These are phyloP conservation scores for Geoglossum cookeanum DNA, from an alignment of 2,329 filamentous ascomycete species.

Conservation along the genomic window DNA sequence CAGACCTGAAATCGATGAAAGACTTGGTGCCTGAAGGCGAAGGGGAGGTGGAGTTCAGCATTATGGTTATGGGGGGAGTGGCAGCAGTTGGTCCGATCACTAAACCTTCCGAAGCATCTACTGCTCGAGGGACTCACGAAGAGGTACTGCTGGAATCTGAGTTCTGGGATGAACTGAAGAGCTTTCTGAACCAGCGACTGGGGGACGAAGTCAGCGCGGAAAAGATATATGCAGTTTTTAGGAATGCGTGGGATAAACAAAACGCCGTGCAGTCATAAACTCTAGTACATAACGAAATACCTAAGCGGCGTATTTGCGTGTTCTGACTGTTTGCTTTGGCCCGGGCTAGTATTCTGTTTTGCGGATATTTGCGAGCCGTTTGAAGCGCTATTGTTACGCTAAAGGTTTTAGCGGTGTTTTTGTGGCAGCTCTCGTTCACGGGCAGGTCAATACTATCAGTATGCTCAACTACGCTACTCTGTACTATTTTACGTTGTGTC, in stretches of 20 bases:
- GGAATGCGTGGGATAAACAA: slow-evolving; percentile 42
- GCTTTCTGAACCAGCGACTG: slow-evolving; percentile 61
- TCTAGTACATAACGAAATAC: background rate
- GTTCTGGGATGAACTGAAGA: slow-evolving; percentile 77
- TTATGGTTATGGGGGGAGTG: slow-evolving; percentile 74
- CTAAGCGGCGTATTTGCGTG: background rate
- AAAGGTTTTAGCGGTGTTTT: too few species aligned
- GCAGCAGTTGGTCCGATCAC: slow-evolving; percentile 17
- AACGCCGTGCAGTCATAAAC: background rate
- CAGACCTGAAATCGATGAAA: slow-evolving; percentile 56
- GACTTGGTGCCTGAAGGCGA: slow-evolving; percentile 43
- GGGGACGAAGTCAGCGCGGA: slow-evolving; percentile 48
- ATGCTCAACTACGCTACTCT: too few species aligned
- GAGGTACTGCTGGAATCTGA: slow-evolving; percentile 43
- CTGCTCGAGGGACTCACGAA: slow-evolving; percentile 25
- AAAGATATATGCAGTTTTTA: slow-evolving; percentile 48
- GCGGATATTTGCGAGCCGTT: too few species aligned
- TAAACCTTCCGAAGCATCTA: background rate
- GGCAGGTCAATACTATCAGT: too few species aligned
- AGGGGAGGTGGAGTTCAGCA: slow-evolving; percentile 49
- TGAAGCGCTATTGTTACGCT: too few species aligned
- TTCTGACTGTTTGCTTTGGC: background rate
- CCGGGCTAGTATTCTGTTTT: background rate
- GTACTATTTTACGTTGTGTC: too few species aligned
- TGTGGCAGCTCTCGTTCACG: too few species aligned